Base-by-base conservation (phyloP, 2,329 filamentous ascomycete genomes). In the Monosporascus sp. region DNA sequence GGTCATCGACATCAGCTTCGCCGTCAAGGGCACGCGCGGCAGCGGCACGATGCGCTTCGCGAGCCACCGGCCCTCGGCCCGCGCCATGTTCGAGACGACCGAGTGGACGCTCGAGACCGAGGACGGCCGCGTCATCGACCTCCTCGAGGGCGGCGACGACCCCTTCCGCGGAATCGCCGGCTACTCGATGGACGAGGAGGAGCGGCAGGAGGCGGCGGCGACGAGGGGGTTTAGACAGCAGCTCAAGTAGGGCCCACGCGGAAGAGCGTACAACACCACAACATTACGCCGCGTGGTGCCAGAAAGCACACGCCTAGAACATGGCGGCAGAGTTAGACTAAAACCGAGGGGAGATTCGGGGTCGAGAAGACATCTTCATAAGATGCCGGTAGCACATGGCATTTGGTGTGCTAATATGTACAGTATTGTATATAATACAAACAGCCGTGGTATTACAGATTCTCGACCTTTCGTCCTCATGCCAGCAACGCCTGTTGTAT, bases 91-190 rank as follows among this genome's bases (percentile, higher is more conserved):
- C 71, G 85, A 90, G 74, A 99, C 94, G 37, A 82, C 86, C 53
- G 89, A 92, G 76, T 99, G 93, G 92, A 94, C 87, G 66, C 74
- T 99, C 63, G 83, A 86, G 68, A 84, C 82, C 57, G 76, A 76
- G 49, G 82, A 87, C 59, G 80, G 80, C 41, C 60, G 59, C 44
- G 76, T 72, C 67, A 72, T 97, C 59, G 87, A 95, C 66, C 72
- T 99, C 68, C 77, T 97, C 57, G 84, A 89, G 61, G 83, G 80
- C 5, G 76, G 73, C 54, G 78, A 92, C 74, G 63, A 94, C 75
- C 88, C 89, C 43, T 91, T 94, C 67, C 72, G 69, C 62, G 77
- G 71, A 17, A 70, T 80, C 49, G 66, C 74, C 43, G 76, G 75
- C 48, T 71, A 69, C 43, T 66, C 68, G 47, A 63, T 69, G 61